phyloP scores from a whole-genome alignment of 2,329 filamentous ascomycete species.

The Macrophomina phaseolina region DNA sequence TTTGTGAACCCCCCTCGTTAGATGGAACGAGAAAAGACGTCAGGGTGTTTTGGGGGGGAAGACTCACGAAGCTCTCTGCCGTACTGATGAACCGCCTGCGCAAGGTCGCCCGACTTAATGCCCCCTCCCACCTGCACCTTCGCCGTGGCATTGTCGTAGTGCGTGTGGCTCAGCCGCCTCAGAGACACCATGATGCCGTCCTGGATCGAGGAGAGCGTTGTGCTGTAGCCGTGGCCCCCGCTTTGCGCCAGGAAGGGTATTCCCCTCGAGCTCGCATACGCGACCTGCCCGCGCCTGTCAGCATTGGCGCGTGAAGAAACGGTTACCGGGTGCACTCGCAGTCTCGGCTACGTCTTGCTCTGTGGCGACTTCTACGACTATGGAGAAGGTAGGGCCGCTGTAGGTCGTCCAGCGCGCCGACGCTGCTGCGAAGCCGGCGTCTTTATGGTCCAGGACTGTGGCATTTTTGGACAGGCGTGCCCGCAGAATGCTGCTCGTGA shows the following conservation, averaged over 20 bases:
- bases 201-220: neutral
- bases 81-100: neutral
- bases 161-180: neutral
- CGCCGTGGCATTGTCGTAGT: neutral
- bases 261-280: neutral
- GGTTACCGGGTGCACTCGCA: too few relatives aligned
- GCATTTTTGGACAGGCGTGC: too few relatives aligned
- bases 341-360: neutral
- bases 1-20: too few relatives aligned
- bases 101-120: neutral
- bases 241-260: neutral
- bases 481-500: too few relatives aligned
- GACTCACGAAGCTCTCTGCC: neutral
- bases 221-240: neutral
- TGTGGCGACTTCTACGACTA: neutral
- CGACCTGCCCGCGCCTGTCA: neutral
- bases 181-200: neutral
- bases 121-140: neutral
- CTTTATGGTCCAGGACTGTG: neutral
- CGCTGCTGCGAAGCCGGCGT: neutral
- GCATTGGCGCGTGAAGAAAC: too few relatives aligned
- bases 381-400: too few relatives aligned
- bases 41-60: neutral
- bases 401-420: neutral
- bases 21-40: too few relatives aligned